Conservation (phyloP, 73 alveolate genomes). For the Paramecium tetraurelia region DNA sequence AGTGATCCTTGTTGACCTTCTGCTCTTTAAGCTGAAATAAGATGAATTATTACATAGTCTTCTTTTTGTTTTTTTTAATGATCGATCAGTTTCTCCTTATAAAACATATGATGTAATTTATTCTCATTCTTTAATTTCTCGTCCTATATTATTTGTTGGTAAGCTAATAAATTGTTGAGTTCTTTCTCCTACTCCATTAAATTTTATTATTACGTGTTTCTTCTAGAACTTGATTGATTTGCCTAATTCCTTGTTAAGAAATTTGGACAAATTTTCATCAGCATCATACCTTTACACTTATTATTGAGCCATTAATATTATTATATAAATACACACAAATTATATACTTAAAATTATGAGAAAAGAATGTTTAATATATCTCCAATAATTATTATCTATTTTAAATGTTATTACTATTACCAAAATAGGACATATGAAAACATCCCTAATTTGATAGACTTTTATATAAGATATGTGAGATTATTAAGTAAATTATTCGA, state of each 20-base stretch:
- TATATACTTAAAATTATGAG: neutral
- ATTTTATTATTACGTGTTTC: neutral
- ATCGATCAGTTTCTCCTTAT: neutral
- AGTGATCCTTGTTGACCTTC: slow-evolving; percentile 10
- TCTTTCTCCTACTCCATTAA: neutral
- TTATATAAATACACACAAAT: neutral
- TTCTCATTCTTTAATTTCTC: slow-evolving; percentile 11
- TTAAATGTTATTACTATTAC: neutral
- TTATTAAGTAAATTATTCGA: too few relatives aligned
- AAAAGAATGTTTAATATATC: neutral
- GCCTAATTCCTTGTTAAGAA: neutral
- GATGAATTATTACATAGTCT: neutral
- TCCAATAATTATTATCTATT: neutral
- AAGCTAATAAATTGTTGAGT: neutral
- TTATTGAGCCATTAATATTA: neutral
- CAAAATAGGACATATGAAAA: neutral
- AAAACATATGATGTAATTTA: neutral
- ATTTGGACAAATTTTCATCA: neutral
- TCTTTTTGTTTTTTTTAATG: neutral
- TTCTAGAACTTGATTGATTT: neutral
- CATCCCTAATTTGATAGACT: too few relatives aligned
- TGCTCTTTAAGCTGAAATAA: neutral
- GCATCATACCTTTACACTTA: neutral
- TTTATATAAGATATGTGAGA: too few relatives aligned
- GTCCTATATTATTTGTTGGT: neutral